Base-by-base conservation (phyloP, 1,139 yeast species). In the Sugiyamaella pinicola region DNA sequence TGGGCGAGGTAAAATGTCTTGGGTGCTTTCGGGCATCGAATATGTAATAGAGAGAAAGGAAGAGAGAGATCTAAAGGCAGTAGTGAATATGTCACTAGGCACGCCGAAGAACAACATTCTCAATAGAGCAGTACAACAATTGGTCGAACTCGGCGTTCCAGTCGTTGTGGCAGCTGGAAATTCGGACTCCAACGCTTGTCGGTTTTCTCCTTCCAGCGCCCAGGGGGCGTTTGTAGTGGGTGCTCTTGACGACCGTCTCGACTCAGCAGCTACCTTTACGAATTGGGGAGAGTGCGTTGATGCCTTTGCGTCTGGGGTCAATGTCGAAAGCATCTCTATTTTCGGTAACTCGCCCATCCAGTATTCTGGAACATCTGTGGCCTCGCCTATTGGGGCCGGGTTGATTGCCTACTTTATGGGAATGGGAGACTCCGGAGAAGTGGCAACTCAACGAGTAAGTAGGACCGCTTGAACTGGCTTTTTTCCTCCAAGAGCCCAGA, bases 121-220 rank as follows among this genome's bases (percentile, higher is more conserved):
- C 56, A 87, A 88, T 63, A 74, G 78, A 35, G 96, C 96, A 0
- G 78, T 90, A 1, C 78, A 79, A 54, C 91, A 87, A 15, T 89
- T 93, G 0, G 74, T 75, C 8, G 76, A 80, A 12, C 76, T 85
- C 10, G 96, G 96, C 0, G 65, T 90, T 38, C 81, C 89, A 0
- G 76, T 88, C 22, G 88, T 88, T n/a, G 95, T 79, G 2, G 96
- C 96, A 0, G 96, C 96, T 0, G 97, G 97, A 1, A 90, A 90
- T 66, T 77, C 85, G 34, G 84, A 86, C 62, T 69, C 79, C 15
- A 82, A 88, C 65, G 95, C 96, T 0, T 89, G 96, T 64, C 68
- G 77, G 57, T 80, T 85, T 10, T 85, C 95, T 48, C 96, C 96
- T 0, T 93, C 95, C 0, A 82, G 90, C 38, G 83, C 95, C 0